Evolutionary conservation across 371 early-diverging fungal genomes (phyloP).

Genomic region (Mortierella sp.): DNA sequence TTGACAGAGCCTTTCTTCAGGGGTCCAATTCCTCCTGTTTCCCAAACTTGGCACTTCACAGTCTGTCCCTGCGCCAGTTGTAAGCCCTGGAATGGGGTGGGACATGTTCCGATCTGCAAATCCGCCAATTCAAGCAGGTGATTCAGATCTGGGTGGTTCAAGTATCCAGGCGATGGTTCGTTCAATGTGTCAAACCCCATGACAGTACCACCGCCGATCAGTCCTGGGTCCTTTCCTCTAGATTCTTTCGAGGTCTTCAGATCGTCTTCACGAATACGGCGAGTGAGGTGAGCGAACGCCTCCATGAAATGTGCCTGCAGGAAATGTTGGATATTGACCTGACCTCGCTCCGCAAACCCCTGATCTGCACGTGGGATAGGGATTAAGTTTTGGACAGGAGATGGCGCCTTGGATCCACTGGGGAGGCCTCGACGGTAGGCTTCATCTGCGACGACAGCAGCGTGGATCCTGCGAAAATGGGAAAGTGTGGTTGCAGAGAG

Average conservation of each 20-base stretch:
- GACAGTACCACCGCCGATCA: conserved; percentile 68
- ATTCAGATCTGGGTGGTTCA: conserved; percentile 68
- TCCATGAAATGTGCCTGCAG: conserved; percentile 63
- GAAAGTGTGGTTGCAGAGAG: conserved; percentile 28
- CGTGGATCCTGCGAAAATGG: conserved; percentile 30
- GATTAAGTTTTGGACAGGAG: conserved; percentile 39
- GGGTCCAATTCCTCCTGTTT: conserved; percentile 65
- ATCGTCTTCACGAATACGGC: conserved; percentile 55
- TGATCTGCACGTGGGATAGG: conserved; percentile 33
- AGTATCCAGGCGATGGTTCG: conserved; percentile 81
- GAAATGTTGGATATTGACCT: conserved; percentile 64
- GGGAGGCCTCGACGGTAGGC: conserved; percentile 53
- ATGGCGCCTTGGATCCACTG: conserved; percentile 29
- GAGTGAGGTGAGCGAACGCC: conserved; percentile 62
- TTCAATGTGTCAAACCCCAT: conserved; percentile 85
- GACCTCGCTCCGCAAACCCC: conserved; percentile 31
- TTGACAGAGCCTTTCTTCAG: conserved; percentile 67
- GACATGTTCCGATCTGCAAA: conserved; percentile 73
- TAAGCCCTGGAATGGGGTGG: conserved; percentile 77
- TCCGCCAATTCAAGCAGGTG: conserved; percentile 69
- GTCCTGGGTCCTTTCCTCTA: not conserved
- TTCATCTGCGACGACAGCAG: conserved; percentile 32
- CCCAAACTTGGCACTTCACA: conserved; percentile 63
- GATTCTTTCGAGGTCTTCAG: conserved; percentile 45
- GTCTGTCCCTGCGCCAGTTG: conserved; percentile 71